These are phyloP conservation scores for Erythrobasidium hasegawianum DNA, from an alignment of 1,284 basidiomycete species.

Conservation along the genomic window DNA sequence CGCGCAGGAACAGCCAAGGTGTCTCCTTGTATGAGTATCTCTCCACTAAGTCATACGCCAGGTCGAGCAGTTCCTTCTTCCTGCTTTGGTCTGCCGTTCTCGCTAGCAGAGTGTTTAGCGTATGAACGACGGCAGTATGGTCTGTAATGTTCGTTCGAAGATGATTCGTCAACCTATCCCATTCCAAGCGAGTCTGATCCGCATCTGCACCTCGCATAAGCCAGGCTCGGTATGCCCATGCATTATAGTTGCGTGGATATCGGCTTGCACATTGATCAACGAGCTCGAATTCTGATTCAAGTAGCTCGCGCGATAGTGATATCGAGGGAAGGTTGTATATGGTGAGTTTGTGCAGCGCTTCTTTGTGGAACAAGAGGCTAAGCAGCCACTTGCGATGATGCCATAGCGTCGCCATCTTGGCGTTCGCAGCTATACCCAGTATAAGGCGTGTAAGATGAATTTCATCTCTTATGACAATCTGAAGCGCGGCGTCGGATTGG, in stretches of 20 bases:
- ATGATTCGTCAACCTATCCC: neutral
- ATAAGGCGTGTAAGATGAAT: constrained; percentile 6
- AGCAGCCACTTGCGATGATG: constrained; percentile 32
- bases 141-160: constrained; percentile 9
- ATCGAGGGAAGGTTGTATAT: neutral
- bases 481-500: too few species aligned
- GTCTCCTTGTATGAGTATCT: constrained; percentile 31
- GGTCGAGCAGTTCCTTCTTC: neutral
- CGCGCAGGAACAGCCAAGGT: constrained; percentile 31
- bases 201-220: constrained; percentile 9
- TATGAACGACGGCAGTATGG: constrained; percentile 20
- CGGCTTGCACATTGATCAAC: constrained; percentile 16
- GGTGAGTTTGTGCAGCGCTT: neutral
- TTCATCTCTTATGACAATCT: neutral
- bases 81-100: neutral
- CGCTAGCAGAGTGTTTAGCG: constrained; percentile 1
- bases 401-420: constrained; percentile 31
- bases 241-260: constrained; percentile 32
- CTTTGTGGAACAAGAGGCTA: neutral
- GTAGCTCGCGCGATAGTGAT: neutral
- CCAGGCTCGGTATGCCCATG: constrained; percentile 31
- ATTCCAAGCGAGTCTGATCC: neutral
- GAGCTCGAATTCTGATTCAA: constrained; percentile 13
- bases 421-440: constrained; percentile 24
- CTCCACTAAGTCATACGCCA: constrained; percentile 12